Conservation (phyloP, 1,139 yeast species). For the Blastobotrys illinoisensis region DNA sequence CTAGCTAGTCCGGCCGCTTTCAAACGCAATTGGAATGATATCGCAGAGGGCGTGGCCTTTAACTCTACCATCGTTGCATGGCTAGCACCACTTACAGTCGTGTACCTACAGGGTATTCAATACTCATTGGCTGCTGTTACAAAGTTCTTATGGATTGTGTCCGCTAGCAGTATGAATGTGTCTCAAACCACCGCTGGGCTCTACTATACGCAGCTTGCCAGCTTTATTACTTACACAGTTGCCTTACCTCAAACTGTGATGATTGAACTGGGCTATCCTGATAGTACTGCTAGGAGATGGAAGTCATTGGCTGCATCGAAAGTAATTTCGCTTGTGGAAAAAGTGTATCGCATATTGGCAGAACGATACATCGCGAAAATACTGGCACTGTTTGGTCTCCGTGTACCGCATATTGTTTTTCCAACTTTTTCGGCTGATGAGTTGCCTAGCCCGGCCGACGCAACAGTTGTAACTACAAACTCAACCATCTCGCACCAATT, state of each 20-base stretch:
- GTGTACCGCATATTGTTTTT: not conserved
- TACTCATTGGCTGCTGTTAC: not conserved
- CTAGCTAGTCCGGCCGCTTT: not conserved
- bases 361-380: not conserved
- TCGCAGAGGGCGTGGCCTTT: not conserved
- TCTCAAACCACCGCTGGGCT: not conserved
- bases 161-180: not conserved
- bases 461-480: not conserved
- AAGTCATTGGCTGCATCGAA: not conserved
- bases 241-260: not conserved
- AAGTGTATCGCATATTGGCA: not conserved
- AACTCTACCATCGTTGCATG: not conserved
- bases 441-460: not conserved
- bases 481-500: not conserved
- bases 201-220: not conserved
- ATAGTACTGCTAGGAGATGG: not conserved
- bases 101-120: not conserved
- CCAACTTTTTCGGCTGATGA: not conserved
- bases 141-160: not conserved
- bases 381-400: not conserved
- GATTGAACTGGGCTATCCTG: not conserved
- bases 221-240: not conserved
- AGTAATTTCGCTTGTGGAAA: not conserved
- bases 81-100: not conserved
- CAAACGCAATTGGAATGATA: not conserved